These are phyloP conservation scores for Candida sonorensis DNA, from an alignment of 805 yeast species.

Conservation along the genomic window DNA sequence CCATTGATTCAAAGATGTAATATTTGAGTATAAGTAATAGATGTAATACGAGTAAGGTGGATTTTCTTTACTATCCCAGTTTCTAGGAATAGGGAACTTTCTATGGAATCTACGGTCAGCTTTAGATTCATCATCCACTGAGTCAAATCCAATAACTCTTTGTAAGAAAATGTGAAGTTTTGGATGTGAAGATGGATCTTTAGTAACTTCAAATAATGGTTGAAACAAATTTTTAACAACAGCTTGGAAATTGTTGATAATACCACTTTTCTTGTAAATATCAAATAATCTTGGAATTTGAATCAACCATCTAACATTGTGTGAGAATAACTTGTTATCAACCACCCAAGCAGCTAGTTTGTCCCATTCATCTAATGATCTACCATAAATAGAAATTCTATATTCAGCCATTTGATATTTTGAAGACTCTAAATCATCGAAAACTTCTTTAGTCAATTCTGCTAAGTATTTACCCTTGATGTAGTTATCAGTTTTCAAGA, in stretches of 20 bases:
- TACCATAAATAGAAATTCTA: slow-evolving; percentile 90
- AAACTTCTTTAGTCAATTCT: slow-evolving; percentile 88
- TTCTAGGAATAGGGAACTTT: slow-evolving; percentile 77
- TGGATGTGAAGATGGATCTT: slow-evolving; percentile 83
- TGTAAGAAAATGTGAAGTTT: slow-evolving; percentile 82
- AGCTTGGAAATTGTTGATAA: slow-evolving; percentile 67
- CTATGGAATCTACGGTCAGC: slow-evolving; percentile 75
- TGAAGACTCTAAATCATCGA: slow-evolving; percentile 88
- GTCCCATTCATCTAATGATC: slow-evolving; percentile 89
- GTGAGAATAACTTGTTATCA: slow-evolving; percentile 84
- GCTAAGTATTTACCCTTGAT: slow-evolving; percentile 86
- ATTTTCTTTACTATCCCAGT: slow-evolving; percentile 72
- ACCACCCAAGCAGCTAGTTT: slow-evolving; percentile 92
- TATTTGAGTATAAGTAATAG: slow-evolving; percentile 81
- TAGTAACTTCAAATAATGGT: slow-evolving; percentile 87
- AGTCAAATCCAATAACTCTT: slow-evolving; percentile 95
- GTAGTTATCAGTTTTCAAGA: slow-evolving; percentile 90
- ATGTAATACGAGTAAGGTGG: slow-evolving; percentile 98
- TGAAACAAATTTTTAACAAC: slow-evolving; percentile 71
- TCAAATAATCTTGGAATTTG: slow-evolving; percentile 94
- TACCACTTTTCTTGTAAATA: slow-evolving; percentile 70
- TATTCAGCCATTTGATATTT: slow-evolving; percentile 98
- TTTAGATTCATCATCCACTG: slow-evolving; percentile 97
- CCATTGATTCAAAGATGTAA: slow-evolving; percentile 82
- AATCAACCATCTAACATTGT: slow-evolving; percentile 94